Percentiles rank a stretch among this genome's conserved stretches.
These are phyloP conservation scores for Alternaria brassicicola DNA, from an alignment of 2,329 filamentous ascomycete species.

Conservation along the genomic window DNA sequence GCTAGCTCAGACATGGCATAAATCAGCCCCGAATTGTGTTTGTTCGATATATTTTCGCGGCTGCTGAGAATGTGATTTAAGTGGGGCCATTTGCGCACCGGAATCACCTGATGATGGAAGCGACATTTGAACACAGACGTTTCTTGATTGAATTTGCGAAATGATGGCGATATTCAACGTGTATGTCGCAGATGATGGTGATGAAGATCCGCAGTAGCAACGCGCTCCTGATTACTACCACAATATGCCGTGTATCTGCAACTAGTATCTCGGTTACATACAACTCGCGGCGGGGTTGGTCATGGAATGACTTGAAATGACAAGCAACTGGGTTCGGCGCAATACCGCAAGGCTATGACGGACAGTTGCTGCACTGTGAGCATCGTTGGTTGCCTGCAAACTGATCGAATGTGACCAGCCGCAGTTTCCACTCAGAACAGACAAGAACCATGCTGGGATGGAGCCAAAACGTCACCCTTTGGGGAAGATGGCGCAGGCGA, in stretches of 20 bases:
- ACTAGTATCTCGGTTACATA: neutral
- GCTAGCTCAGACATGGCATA: neutral
- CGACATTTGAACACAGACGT: neutral
- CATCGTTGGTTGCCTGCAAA: slow-evolving; percentile 19
- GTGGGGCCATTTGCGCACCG: neutral
- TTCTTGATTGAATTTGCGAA: neutral
- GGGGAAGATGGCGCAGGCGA: slow-evolving; percentile 18
- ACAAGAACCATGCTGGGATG: slow-evolving; percentile 12
- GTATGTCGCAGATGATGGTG: neutral
- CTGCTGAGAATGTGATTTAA: neutral
- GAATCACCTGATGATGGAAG: neutral
- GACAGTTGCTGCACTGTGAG: slow-evolving; percentile 15
- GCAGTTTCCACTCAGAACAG: slow-evolving; percentile 15
- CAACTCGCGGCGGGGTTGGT: neutral
- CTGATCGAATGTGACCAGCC: slow-evolving; percentile 27
- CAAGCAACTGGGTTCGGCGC: neutral
- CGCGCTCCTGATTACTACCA: neutral
- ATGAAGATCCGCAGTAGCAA: neutral
- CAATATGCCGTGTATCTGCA: neutral
- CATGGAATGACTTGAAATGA: neutral
- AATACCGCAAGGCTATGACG: slow-evolving; percentile 1
- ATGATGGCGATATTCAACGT: neutral
- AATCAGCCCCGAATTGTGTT: neutral
- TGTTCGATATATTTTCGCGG: neutral
- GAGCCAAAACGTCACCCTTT: slow-evolving; percentile 19